Evolutionary conservation across 768 basidiomycete genomes (phyloP).

Genomic region (Mrakia gelida): DNA sequence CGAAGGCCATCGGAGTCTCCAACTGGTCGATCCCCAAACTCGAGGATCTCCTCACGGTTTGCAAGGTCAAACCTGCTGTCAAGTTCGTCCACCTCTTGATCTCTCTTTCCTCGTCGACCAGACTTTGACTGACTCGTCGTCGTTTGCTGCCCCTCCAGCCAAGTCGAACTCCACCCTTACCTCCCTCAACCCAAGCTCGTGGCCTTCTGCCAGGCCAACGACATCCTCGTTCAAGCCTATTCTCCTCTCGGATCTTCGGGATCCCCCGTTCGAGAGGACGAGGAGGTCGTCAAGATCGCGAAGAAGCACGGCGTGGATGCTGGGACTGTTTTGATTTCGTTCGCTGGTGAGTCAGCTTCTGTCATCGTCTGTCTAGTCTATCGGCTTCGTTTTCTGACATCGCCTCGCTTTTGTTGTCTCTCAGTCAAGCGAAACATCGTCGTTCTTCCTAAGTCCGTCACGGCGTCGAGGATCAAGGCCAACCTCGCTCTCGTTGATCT

Average conservation of each 20-base stretch:
- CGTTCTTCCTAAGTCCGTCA: slow-evolving; percentile 73
- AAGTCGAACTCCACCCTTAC: slow-evolving; percentile 67
- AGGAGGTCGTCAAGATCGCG: slow-evolving; percentile 58
- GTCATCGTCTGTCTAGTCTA: slow-evolving; percentile 58
- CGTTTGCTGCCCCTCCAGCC: background rate
- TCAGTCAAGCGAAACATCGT: slow-evolving; percentile 64
- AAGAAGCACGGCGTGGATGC: slow-evolving; percentile 54
- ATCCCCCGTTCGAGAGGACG: slow-evolving; percentile 63
- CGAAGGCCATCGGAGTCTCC: slow-evolving; percentile 71
- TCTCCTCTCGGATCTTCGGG: slow-evolving; percentile 50
- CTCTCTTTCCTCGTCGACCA: background rate
- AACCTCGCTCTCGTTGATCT: slow-evolving; percentile 48
- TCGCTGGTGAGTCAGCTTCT: background rate
- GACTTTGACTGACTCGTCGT: background rate
- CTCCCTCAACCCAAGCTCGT: slow-evolving; percentile 69
- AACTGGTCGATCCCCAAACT: slow-evolving; percentile 67
- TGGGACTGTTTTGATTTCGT: slow-evolving; percentile 24
- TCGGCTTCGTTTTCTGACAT: slow-evolving; percentile 43
- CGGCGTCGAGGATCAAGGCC: slow-evolving; percentile 61
- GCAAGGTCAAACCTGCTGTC: slow-evolving; percentile 65
- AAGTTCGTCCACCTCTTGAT: slow-evolving; percentile 62
- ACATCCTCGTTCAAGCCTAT: slow-evolving; percentile 25
- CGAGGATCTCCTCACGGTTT: slow-evolving; percentile 62
- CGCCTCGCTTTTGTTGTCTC: slow-evolving; percentile 6
- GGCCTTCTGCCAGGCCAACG: slow-evolving; percentile 62